phyloP scores from a whole-genome alignment of 2,329 filamentous ascomycete genomes.

The Xylariaceae sp. region DNA sequence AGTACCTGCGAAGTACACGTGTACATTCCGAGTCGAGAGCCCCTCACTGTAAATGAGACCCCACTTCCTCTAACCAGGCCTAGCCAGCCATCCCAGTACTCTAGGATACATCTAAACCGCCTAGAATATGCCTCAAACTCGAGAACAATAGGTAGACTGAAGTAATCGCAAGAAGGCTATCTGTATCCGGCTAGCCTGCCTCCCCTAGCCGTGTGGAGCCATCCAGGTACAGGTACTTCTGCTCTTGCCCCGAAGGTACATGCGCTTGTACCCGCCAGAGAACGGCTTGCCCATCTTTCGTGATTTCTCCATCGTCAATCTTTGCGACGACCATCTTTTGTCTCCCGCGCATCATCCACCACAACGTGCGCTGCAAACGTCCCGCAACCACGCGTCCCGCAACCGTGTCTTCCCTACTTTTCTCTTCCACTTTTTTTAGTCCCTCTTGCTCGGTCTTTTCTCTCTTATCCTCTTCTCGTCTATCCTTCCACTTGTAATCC shows the following conservation, averaged over 20 bases:
- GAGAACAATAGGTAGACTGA: no score
- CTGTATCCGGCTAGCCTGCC: no score
- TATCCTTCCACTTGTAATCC: not conserved
- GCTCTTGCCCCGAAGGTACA: not conserved
- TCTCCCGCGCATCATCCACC: slow-evolving; percentile 12
- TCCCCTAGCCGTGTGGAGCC: no score
- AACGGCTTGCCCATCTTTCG: not conserved
- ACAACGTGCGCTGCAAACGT: slow-evolving; percentile 6
- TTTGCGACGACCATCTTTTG: slow-evolving; percentile 17
- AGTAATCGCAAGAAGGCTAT: no score
- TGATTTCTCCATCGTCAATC: not conserved
- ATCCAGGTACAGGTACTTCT: not conserved
- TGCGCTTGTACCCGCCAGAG: not conserved
- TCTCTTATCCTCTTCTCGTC: not conserved
- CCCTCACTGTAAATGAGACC: not conserved
- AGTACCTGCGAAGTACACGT: not conserved
- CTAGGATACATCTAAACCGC: not conserved
- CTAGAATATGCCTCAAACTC: not conserved
- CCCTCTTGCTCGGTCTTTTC: not conserved
- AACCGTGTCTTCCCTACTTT: not conserved
- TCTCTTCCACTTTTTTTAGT: no score
- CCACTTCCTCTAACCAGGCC: not conserved
- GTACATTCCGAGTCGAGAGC: not conserved
- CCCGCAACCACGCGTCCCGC: slow-evolving; percentile 5
- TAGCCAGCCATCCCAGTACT: not conserved